Base-by-base conservation (phyloP, 1,139 yeast species). In the Spathaspora sp. region DNA sequence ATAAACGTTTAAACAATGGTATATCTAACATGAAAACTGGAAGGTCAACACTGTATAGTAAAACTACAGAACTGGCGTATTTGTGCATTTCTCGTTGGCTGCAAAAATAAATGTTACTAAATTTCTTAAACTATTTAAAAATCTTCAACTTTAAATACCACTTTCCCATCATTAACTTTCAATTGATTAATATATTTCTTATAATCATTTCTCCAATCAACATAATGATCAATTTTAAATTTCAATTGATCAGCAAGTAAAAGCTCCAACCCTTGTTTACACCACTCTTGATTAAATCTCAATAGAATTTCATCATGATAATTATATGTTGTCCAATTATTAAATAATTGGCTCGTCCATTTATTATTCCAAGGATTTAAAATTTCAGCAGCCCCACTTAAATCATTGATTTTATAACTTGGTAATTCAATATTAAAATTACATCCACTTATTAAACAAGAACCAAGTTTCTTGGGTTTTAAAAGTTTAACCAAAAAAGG, bases 151-250 rank as follows among this genome's bases (percentile, higher is more conserved):
- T 64, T 58, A 33, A 74, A 63, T 11, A 74, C 58, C 5, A 70
- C 52, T 54, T 69, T 69, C 7, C 67, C 68, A 47, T 74, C 79
- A n/a, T 55, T 57, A 17, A 50, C 59, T 41, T 60, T 60, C 48
- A 74, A 54, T 13, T 51, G 50, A 17, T 57, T 60, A 29, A 71
- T 58, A 40, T 57, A 53, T 15, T 56, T 49, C 43, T 63, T 64
- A 52, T 63, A 69, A 40, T 65, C 60, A 41, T 63, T 60, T 51
- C 77, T 59, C 80, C 80, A 74, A 52, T 74, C 79, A 13, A 59
- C 45, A 39, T 56, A 60, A 15, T 56, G 58, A 50, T 69, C 73
- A 37, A 73, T 56, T 38, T 57, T 58, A 43, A 71, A 64, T 51
- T 63, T 65, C 42, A 74, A 49, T 47, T 63, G 63, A 11, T 63